Evolutionary conservation across 1,284 basidiomycete genomes (phyloP).

Genomic region (Rhodotorula sp.): DNA sequence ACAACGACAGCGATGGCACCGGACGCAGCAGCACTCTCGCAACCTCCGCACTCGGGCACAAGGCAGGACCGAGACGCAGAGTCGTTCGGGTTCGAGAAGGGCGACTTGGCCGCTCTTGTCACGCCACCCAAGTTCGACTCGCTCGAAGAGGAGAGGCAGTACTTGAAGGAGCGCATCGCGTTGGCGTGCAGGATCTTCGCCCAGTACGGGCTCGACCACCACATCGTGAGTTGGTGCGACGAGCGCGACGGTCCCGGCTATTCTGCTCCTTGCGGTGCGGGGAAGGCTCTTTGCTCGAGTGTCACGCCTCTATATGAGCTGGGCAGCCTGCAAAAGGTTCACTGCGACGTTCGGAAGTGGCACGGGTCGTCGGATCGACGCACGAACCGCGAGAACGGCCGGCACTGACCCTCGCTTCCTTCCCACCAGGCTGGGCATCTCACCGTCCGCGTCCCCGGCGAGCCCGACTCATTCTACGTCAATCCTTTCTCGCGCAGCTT

Average conservation of each 20-base stretch:
- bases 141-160: conserved; percentile 55
- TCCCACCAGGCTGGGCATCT: conserved; percentile 49
- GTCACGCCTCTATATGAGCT: no score
- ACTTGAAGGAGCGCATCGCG: conserved; percentile 58
- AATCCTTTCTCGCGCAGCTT: conserved; percentile 45
- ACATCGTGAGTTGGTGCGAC: conserved; percentile 39
- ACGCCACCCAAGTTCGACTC: conserved; percentile 49
- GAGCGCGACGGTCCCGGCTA: neutral
- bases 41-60: neutral
- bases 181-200: conserved; percentile 58
- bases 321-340: neutral
- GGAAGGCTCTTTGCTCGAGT: neutral
- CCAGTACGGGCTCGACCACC: conserved; percentile 60
- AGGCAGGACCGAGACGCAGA: neutral
- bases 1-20: conserved; percentile 1
- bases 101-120: conserved; percentile 16
- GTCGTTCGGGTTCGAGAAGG: conserved; percentile 15
- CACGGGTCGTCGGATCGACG: no score
- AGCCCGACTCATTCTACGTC: conserved; percentile 8
- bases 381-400: no score
- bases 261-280: neutral
- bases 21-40: conserved; percentile 1
- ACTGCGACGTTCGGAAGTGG: no score
- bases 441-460: conserved; percentile 57
- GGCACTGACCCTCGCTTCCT: no score